Evolutionary conservation across 2,329 filamentous ascomycete genomes (phyloP), one percentile per base, ranked within the genome.

Genomic region (Huntiella bhutanensis): DNA sequence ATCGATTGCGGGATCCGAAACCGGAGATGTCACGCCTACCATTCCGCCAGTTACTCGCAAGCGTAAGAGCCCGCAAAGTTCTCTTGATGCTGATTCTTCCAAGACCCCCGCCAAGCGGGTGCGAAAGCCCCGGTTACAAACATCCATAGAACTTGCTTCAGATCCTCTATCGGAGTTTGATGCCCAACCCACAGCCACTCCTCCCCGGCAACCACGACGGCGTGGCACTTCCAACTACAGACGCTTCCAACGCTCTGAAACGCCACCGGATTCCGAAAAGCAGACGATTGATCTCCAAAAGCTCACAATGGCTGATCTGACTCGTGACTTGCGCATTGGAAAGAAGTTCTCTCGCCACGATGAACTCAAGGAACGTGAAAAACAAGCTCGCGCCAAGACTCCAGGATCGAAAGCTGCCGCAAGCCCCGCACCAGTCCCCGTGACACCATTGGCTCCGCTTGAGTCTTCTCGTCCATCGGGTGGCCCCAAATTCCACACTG

Each of bases 301-400:
- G 3, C 69, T 82, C 19, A 82, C 75, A 46, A 84, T 91, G 76
- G 71, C 69, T 38, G 80, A 85, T 48, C 62, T 91, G 3, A 82
- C 75, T 43, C 73, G 70, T 51, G 80, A 84, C 55, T 64, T 81
- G 45, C 69, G 70, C 16, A 78, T 80, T 47, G 83, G 83, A 48
- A 82, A 81, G 58, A 77, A 80, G 50, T 87, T 84, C 47, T 78
- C 77, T 55, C 71, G 78, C 3, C 81, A 85, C 53, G 75, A 77
- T 54, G 76, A 81, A 55, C 77, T 91, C 54, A 73, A 76, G 37
- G 69, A 77, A 52, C 75, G 82, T 38, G 71, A 83, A 61, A 63
- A 70, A 43, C 63, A 67, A 46, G 55, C 54, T n/a, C 57, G 57
- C 53, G 54, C 52, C n/a, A 52, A 52, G 55, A 57, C 47, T 52